Evolutionary conservation across 441 rosid genomes (phyloP).

Genomic region (Populus trichocarpa): DNA sequence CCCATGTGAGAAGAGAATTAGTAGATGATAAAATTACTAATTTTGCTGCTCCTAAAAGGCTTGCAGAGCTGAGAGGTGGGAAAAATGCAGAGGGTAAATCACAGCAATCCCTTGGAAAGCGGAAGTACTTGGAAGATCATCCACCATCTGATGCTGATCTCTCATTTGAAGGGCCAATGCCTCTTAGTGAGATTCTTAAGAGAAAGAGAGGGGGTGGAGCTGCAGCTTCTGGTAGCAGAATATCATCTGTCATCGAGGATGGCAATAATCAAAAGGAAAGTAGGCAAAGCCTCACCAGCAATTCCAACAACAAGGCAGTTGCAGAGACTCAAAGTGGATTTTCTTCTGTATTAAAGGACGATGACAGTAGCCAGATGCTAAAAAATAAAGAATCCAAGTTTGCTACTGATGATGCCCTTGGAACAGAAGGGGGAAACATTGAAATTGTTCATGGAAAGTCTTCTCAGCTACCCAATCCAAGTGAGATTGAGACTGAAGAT

Average conservation of each 20-base stretch:
- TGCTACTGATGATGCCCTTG: constrained; percentile 12
- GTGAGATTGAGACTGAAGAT: constrained; percentile 36
- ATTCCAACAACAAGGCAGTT: constrained; percentile 3
- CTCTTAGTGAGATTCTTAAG: constrained; percentile 80
- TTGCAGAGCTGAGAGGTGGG: constrained; percentile 54
- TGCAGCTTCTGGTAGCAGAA: constrained; percentile 34
- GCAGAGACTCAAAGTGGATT: background rate
- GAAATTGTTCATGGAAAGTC: constrained; percentile 29
- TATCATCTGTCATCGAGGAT: constrained; percentile 23
- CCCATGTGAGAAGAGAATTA: constrained; percentile 43
- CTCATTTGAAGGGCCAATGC: constrained; percentile 82
- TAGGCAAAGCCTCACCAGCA: constrained; percentile 20
- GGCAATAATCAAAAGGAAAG: constrained; percentile 23
- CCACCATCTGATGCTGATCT: constrained; percentile 43
- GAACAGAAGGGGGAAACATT: constrained; percentile 22
- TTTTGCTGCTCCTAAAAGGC: constrained; percentile 58
- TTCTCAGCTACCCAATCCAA: constrained; percentile 28
- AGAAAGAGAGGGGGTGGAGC: constrained; percentile 63
- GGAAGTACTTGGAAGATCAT: constrained; percentile 46
- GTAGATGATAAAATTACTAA: constrained; percentile 32
- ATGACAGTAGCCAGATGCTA: constrained; percentile 10
- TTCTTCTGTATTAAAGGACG: constrained; percentile 22
- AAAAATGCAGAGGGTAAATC: constrained; percentile 34
- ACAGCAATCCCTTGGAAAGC: constrained; percentile 48
- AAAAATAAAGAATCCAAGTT: constrained; percentile 29